Conservation (phyloP, 768 basidiomycete genomes). For the Serendipita sp. region DNA sequence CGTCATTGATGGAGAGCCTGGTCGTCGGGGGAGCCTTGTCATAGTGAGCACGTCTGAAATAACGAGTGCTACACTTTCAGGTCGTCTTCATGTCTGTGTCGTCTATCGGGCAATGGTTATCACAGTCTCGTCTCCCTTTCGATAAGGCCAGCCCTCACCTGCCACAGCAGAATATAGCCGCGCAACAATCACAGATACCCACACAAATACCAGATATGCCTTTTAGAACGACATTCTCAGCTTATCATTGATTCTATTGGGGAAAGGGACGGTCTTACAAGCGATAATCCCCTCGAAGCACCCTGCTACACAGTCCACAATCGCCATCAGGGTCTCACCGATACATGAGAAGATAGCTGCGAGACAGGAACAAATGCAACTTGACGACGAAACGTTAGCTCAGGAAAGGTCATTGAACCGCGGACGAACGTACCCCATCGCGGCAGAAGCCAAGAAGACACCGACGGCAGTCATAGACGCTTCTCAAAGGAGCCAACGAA, state of each 20-base stretch:
- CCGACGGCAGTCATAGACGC: background rate
- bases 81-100: background rate
- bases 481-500: background rate
- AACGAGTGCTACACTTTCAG: background rate
- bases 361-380: constrained; percentile 2
- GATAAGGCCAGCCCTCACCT: background rate
- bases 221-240: constrained; percentile 11
- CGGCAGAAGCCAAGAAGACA: background rate
- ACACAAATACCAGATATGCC: constrained; percentile 29
- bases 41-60: too few relatives aligned
- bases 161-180: constrained; percentile 21
- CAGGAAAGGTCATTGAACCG: too few relatives aligned
- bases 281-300: constrained; percentile 33
- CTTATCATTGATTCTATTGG: too few relatives aligned
- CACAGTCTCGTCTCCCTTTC: background rate
- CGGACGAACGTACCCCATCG: background rate
- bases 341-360: constrained; percentile 27
- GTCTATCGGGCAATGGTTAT: background rate
- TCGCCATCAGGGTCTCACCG: constrained; percentile 26
- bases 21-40: too few relatives aligned
- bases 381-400: background rate
- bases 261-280: constrained; percentile 18
- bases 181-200: constrained; percentile 28
- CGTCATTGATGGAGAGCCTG: too few relatives aligned
- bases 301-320: constrained; percentile 25